Percentiles rank a stretch among this genome's conserved stretches.
Evolutionary conservation across 1,284 basidiomycete genomes (phyloP).

Genomic region (Agroathelia rolfsii): DNA sequence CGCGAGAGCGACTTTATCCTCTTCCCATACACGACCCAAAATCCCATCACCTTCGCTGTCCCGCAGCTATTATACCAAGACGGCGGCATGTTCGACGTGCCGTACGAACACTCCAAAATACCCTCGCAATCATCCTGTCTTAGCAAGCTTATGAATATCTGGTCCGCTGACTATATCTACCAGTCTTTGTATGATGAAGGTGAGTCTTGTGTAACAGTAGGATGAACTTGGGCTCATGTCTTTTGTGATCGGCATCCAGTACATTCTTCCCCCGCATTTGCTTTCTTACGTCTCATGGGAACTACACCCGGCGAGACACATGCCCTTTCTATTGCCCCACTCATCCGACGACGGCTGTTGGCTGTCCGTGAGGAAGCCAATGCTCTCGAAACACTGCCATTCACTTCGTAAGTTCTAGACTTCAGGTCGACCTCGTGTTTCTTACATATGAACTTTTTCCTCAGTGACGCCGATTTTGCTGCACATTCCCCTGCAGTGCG

Average conservation of each 20-base stretch:
- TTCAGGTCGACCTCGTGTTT: too few species aligned
- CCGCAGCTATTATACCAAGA: constrained; percentile 77
- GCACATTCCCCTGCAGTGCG: constrained; percentile 27
- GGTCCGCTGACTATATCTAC: constrained; percentile 78
- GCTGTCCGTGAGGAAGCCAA: constrained; percentile 36
- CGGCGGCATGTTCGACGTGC: constrained; percentile 66
- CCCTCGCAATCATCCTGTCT: constrained; percentile 56
- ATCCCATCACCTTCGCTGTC: constrained; percentile 74
- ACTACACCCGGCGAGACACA: constrained; percentile 57
- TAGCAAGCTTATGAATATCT: constrained; percentile 80
- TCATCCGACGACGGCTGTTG: constrained; percentile 43
- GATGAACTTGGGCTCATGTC: constrained; percentile 1
- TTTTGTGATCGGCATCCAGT: constrained; percentile 23
- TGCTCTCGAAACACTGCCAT: constrained; percentile 32
- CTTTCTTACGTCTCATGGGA: constrained; percentile 68
- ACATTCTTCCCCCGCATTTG: constrained; percentile 59
- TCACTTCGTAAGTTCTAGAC: constrained; percentile 45
- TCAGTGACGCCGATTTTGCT: constrained; percentile 52
- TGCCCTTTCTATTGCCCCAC: constrained; percentile 44
- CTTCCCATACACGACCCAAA: constrained; percentile 79
- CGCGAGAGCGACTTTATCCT: constrained; percentile 83
- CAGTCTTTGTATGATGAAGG: constrained; percentile 59
- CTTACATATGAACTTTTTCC: constrained; percentile 13
- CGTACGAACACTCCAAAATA: constrained; percentile 45
- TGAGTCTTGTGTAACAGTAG: constrained; percentile 23